Conservation (phyloP, 73 alveolate species). For the Paramecium octaurelia region DNA sequence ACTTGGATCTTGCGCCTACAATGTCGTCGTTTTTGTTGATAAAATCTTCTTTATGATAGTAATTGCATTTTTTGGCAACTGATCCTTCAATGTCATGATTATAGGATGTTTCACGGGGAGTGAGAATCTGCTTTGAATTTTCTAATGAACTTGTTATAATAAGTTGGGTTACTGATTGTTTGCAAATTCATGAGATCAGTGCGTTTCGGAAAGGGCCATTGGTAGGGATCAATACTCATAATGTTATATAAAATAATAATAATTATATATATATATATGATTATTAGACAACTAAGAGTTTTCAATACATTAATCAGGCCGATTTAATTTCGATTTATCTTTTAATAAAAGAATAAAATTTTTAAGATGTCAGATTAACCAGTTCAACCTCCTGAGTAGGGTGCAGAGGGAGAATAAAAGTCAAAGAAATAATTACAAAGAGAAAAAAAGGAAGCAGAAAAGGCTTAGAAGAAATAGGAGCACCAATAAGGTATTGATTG, state of each 20-base stretch:
- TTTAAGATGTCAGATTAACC: background rate
- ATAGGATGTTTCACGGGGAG: background rate
- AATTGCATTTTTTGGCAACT: slow-evolving; percentile 50
- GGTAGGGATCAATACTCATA: slow-evolving; percentile 63
- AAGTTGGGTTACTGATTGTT: slow-evolving; percentile 59
- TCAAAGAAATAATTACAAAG: slow-evolving; percentile 33
- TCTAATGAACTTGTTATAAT: background rate
- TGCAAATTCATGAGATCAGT: slow-evolving; percentile 66
- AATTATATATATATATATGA: background rate
- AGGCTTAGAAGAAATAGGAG: background rate
- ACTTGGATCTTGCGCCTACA: slow-evolving; percentile 59
- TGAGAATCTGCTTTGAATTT: background rate
- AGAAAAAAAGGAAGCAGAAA: slow-evolving; percentile 34
- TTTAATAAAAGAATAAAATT: slow-evolving; percentile 2
- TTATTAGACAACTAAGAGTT: background rate
- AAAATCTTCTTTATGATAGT: slow-evolving; percentile 49
- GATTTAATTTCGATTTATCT: slow-evolving; percentile 5
- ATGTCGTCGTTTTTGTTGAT: slow-evolving; percentile 60
- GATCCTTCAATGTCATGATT: slow-evolving; percentile 63
- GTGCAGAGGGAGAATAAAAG: background rate
- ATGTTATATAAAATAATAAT: background rate
- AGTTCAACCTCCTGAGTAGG: background rate
- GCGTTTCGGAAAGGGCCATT: slow-evolving; percentile 76
- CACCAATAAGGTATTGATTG: background rate
- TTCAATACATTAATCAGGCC: slow-evolving; percentile 1